Percentiles rank a stretch among this genome's conserved stretches.
Evolutionary conservation across 75 land plant species (phyloP).

Genomic region (Cryptomeria japonica): DNA sequence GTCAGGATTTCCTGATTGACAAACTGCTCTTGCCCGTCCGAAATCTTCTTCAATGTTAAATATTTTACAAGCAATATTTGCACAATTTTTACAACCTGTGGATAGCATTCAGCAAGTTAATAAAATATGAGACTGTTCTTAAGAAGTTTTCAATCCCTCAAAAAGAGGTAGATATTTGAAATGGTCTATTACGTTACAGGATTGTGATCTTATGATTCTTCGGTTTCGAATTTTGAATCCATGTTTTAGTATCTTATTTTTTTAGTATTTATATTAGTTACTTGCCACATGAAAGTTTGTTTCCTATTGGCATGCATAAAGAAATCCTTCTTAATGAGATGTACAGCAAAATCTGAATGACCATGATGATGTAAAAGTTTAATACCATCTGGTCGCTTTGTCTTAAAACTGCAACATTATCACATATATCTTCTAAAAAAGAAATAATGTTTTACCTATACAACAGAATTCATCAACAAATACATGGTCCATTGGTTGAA

Average conservation of each 20-base stretch:
- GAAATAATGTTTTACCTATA: slow-evolving; percentile 61
- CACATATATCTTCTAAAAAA: not conserved
- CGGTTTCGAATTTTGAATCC: not conserved
- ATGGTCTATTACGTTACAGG: not conserved
- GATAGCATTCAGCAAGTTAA: not conserved
- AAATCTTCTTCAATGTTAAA: slow-evolving; percentile 92
- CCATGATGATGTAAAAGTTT: not conserved
- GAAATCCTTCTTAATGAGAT: slow-evolving; percentile 1
- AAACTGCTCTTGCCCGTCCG: slow-evolving; percentile 85
- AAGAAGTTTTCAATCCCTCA: not conserved
- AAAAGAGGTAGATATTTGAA: not conserved
- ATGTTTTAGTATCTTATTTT: slow-evolving; percentile 2
- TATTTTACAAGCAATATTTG: slow-evolving; percentile 74
- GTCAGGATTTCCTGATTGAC: slow-evolving; percentile 57
- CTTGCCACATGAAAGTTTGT: not conserved
- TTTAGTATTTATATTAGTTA: not conserved
- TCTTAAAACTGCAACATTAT: not conserved
- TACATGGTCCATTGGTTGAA: slow-evolving; percentile 70
- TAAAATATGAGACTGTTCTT: not conserved
- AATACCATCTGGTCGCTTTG: not conserved
- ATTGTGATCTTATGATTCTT: not conserved
- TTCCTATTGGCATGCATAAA: not conserved
- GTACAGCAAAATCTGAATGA: not conserved
- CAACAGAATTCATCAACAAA: slow-evolving; percentile 98
- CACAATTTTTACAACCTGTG: slow-evolving; percentile 95